phyloP scores from a whole-genome alignment of 1,284 basidiomycete species.

The Trichosporon ovoides region DNA sequence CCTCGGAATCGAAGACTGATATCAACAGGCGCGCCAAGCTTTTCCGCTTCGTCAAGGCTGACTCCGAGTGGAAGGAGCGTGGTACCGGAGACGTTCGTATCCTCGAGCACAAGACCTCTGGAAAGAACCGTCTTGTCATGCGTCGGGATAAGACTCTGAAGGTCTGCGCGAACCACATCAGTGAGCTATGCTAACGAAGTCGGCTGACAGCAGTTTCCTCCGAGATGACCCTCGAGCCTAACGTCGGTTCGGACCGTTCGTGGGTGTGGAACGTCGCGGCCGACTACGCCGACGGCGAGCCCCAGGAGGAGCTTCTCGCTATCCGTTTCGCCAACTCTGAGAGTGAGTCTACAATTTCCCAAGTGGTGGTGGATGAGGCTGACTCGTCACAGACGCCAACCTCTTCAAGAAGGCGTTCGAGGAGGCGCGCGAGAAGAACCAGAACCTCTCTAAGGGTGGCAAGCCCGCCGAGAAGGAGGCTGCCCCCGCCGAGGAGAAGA shows the following conservation, averaged over 20 bases:
- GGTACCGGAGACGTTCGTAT: conserved; percentile 80
- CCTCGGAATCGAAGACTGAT: conserved; percentile 3
- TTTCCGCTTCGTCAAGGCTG: conserved; percentile 81
- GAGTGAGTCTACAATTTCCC: conserved; percentile 57
- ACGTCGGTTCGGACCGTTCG: conserved; percentile 97
- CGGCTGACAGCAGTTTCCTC: conserved; percentile 59
- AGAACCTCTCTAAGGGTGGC: conserved; percentile 35
- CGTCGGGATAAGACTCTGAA: conserved; percentile 99
- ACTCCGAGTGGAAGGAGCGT: conserved; percentile 90
- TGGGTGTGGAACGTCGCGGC: conserved; percentile 99
- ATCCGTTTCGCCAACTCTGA: conserved; percentile 98
- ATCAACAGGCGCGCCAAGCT: conserved; percentile 85
- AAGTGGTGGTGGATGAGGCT: background rate
- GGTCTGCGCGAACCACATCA: conserved; percentile 96
- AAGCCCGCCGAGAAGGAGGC: conserved; percentile 30
- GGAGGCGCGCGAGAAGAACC: conserved; percentile 69
- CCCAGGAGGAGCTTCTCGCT: conserved; percentile 88
- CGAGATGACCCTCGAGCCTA: conserved; percentile 94
- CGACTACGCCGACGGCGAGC: conserved; percentile 84
- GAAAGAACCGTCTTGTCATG: conserved; percentile 97
- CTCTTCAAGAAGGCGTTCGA: conserved; percentile 86
- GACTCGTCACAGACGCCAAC: conserved; percentile 61
- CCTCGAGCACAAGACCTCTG: conserved; percentile 76
- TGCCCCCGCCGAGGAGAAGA: conserved; percentile 23
- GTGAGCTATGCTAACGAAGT: conserved; percentile 55